phyloP scores from a whole-genome alignment of 257 asterid species.

The Voacanga thouarsii region DNA sequence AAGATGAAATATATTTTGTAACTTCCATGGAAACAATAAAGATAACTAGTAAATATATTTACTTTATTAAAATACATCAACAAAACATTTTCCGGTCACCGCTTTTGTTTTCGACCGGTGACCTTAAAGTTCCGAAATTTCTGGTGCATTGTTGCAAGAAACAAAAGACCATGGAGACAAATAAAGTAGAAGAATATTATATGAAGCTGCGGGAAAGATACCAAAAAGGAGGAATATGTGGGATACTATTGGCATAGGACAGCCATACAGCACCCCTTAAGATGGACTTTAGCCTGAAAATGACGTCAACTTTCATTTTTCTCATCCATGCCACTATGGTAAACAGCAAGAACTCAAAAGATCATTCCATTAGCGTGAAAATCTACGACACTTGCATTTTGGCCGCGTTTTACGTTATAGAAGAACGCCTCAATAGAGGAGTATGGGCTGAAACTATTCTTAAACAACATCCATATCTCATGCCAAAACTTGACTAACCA shows the following conservation, averaged over 20 bases:
- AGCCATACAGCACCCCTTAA: not conserved
- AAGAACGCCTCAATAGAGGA: not conserved
- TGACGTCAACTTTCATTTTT: slow-evolving; percentile 4
- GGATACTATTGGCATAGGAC: not conserved
- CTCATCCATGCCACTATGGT: not conserved
- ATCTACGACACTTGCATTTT: not conserved
- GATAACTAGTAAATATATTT: too few species aligned
- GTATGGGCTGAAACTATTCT: not conserved
- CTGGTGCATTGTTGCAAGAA: not conserved
- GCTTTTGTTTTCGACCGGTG: slow-evolving; percentile 6
- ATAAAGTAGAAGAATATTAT: slow-evolving; percentile 8
- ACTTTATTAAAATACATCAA: not conserved
- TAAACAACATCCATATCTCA: not conserved
- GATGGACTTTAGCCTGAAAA: slow-evolving; percentile 13
- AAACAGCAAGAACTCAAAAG: slow-evolving; percentile 7
- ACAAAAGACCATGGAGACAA: not conserved
- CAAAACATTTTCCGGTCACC: not conserved
- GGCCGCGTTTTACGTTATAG: not conserved
- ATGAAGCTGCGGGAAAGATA: not conserved
- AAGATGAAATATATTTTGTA: too few species aligned
- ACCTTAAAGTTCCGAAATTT: not conserved
- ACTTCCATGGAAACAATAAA: too few species aligned
- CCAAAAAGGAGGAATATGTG: not conserved
- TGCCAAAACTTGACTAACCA: not conserved
- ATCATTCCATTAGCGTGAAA: slow-evolving; percentile 1